Base-by-base conservation (phyloP, 257 asterid species). In the Coffea eugenioides region DNA sequence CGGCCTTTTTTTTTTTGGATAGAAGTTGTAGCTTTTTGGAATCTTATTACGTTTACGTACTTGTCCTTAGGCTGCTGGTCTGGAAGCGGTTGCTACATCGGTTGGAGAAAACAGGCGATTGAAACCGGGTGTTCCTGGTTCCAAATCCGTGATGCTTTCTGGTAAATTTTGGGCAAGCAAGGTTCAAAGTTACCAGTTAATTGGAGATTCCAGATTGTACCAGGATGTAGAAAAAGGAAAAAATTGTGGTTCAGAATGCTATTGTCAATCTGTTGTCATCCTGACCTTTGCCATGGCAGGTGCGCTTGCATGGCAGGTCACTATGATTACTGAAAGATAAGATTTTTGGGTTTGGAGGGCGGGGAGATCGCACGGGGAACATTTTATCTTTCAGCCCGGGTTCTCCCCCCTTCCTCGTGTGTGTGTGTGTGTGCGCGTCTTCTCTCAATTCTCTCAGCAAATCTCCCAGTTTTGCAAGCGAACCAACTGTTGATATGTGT, bases 231-330 rank as follows among this genome's bases (percentile, higher is more conserved):
- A 2, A 13, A 5, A 2, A 3, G 61, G 20, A 54, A 12, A 48
- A 48, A 6, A 6, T 54, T 5, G 20, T 21, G 61, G 13, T 18
- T 54, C 4, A 16, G 61, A 13, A 16, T 21, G 45, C 21, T 41
- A 45, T 36, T 77, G 49, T 71, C 70, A 49, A 13, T 43, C 43
- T 43, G 25, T n/a, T 62, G 31, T 81, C n/a, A 31, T 31, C 71
- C 25, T 31, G 86, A 64, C 85, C 84, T 85, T 85, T 82, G 88
- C 88, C 84, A 85, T 82, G 88, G 75, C 68, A 39, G 88, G 88
- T 85, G 88, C 80, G 88, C 88, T 85, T 77, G 84, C 88, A 76
- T 85, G 88, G 86, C 88, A 85, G 88, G 88, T 79, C 84, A 36
- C 80, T 14, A 71, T n/a, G 23, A 45, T 15, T 48, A 75, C 75